Base-by-base conservation (phyloP, 2,329 filamentous ascomycete genomes). In the Aspergillaceae sp. region DNA sequence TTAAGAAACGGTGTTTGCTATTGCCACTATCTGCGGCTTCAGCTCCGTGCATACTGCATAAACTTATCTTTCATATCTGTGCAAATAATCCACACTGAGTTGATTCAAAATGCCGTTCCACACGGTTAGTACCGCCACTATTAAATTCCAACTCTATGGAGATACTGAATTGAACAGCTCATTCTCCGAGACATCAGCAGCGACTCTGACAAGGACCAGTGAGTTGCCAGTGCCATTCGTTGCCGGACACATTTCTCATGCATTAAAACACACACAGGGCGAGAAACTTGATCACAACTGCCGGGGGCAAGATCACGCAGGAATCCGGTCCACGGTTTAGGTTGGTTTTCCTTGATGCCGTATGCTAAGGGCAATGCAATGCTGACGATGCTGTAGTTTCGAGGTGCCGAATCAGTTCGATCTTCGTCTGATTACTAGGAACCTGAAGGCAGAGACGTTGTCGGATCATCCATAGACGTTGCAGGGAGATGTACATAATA, bases 201-300 rank as follows among this genome's bases (percentile, higher is more conserved):
- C 4, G 48, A 49, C n/a, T 49, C 44, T n/a, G 51, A 53, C 38
- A 44, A 43, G 10, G 51, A 53, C 43, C 48, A 43, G 51, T 51
- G 10, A 37, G 50, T 29, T 29, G 35, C 8, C 6, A 36, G 19
- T 40, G 7, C 19, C 30, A 29, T n/a, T 19, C 3, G 2, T 43
- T 11, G 19, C 19, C 19, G 19, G 19, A 19, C 19, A 19, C 19
- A 19, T 19, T 19, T 19, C 19, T 19, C 19, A 19, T 19, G 19
- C 19, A 19, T 19, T 1, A 19, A 19, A 19, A 19, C 19, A 19
- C 19, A 19, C 19, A 8, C 40, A 54, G 51, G 11, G 37, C 52
- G 19, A 48, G 45, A 29, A 46, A 45, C n/a, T 44, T 54, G 19
- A 47, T 54, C 9, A 41, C 29, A 40, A 52, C 48, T 8, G 51